Conservation (phyloP, 2,329 filamentous ascomycete species). For the Pyricularia sp. region DNA sequence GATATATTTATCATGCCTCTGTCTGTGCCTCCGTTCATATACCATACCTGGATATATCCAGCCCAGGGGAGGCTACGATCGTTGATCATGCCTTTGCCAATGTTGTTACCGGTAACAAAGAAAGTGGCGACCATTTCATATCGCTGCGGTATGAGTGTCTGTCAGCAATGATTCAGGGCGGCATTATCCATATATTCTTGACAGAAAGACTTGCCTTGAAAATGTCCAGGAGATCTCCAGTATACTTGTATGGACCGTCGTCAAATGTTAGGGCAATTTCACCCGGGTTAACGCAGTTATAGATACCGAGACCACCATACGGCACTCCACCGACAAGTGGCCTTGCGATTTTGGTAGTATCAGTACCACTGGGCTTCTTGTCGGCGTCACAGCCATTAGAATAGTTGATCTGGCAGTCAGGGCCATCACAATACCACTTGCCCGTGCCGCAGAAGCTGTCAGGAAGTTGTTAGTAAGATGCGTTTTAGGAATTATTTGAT, state of each 20-base stretch:
- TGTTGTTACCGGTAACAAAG: conserved; percentile 52
- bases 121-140: conserved; percentile 59
- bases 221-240: conserved; percentile 50
- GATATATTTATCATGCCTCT: not conserved
- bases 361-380: conserved; percentile 38
- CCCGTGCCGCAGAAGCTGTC: conserved; percentile 45
- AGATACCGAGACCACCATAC: conserved; percentile 49
- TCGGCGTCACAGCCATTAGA: conserved; percentile 55
- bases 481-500: conserved; percentile 7
- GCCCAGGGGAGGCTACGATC: conserved; percentile 33
- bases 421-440: conserved; percentile 47
- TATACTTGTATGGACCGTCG: conserved; percentile 56
- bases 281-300: conserved; percentile 44
- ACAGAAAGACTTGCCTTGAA: conserved; percentile 26
- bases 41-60: conserved; percentile 29
- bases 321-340: conserved; percentile 41
- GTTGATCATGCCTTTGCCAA: conserved; percentile 47
- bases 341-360: conserved; percentile 43
- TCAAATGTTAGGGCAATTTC: conserved; percentile 59
- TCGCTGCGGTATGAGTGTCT: conserved; percentile 13
- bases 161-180: not conserved
- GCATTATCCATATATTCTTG: not conserved
- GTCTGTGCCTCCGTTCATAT: not conserved
- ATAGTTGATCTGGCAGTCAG: conserved; percentile 52
- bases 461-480: not conserved